These are phyloP conservation scores for Aspergillus japonicus DNA, from an alignment of 2,329 filamentous ascomycete genomes.

Conservation along the genomic window DNA sequence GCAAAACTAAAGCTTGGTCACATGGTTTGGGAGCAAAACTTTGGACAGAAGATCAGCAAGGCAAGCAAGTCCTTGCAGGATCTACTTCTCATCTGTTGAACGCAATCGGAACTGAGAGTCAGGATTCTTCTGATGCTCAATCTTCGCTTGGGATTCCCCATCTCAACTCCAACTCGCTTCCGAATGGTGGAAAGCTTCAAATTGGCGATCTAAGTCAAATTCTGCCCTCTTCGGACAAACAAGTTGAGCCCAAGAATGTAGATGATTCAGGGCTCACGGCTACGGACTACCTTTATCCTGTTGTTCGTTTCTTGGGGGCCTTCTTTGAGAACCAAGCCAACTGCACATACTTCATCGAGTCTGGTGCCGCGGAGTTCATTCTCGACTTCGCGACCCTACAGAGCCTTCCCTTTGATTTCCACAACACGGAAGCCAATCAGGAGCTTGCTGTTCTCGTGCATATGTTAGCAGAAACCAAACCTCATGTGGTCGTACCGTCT, in stretches of 20 bases:
- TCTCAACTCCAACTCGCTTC: constrained; percentile 32
- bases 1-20: constrained; percentile 65
- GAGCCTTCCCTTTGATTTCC: constrained; percentile 72
- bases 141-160: constrained; percentile 27
- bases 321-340: constrained; percentile 74
- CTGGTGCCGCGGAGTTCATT: constrained; percentile 77
- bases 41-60: constrained; percentile 60
- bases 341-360: constrained; percentile 71
- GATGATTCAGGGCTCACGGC: constrained; percentile 54
- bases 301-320: constrained; percentile 72
- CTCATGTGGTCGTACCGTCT: constrained; percentile 77
- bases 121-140: constrained; percentile 25
- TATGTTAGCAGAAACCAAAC: constrained; percentile 74
- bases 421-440: constrained; percentile 65
- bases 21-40: constrained; percentile 77
- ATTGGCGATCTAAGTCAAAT: constrained; percentile 31
- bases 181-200: constrained; percentile 38
- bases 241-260: constrained; percentile 49
- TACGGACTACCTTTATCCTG: constrained; percentile 70
- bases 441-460: constrained; percentile 73
- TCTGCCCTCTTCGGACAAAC: constrained; percentile 23
- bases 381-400: constrained; percentile 81
- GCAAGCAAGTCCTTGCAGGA: constrained; percentile 60
- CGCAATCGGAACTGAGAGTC: constrained; percentile 34
- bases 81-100: constrained; percentile 43